phyloP scores from a whole-genome alignment of 208 protist species.

The Wallacemonas sp. region DNA sequence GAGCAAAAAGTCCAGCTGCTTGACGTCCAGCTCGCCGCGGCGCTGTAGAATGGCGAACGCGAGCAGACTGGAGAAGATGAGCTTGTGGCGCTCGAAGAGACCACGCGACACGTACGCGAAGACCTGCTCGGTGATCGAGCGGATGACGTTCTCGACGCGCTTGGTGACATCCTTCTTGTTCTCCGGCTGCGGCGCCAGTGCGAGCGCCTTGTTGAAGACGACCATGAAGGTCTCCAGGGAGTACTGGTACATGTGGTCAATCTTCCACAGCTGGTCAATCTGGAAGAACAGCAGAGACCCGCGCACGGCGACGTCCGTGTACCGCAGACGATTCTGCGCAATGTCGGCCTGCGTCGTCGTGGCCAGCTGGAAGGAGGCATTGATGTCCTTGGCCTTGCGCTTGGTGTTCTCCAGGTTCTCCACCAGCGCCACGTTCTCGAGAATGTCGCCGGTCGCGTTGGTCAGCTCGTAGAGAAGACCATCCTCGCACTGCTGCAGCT shows the following conservation, averaged over 20 bases:
- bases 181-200: slow-evolving; percentile 82
- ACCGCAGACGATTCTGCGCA: slow-evolving; percentile 94
- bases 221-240: slow-evolving; percentile 98
- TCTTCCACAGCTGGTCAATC: slow-evolving; percentile 95
- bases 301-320: slow-evolving; percentile 95
- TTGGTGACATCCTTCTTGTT: slow-evolving; percentile 92
- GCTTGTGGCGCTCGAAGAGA: slow-evolving; percentile 98
- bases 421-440: slow-evolving; percentile 96
- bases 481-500: slow-evolving; percentile 97
- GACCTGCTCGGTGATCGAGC: slow-evolving; percentile 94
- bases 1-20: slow-evolving; percentile 96
- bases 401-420: slow-evolving; percentile 98
- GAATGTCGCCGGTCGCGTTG: slow-evolving; percentile 96
- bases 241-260: slow-evolving; percentile 99
- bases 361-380: slow-evolving; percentile 93
- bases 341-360: slow-evolving; percentile 95
- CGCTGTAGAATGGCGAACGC: slow-evolving; percentile 93
- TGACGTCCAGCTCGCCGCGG: slow-evolving; percentile 76
- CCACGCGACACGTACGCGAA: slow-evolving; percentile 97
- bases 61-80: slow-evolving; percentile 97
- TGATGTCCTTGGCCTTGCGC: slow-evolving; percentile 96
- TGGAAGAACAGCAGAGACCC: slow-evolving; percentile 98
- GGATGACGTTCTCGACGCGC: slow-evolving; percentile 93
- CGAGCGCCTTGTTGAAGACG: slow-evolving; percentile 97
- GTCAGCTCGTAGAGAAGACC: slow-evolving; percentile 95